phyloP scores from a whole-genome alignment of 2,329 filamentous ascomycete species.

The Stromatinia cepivora region DNA sequence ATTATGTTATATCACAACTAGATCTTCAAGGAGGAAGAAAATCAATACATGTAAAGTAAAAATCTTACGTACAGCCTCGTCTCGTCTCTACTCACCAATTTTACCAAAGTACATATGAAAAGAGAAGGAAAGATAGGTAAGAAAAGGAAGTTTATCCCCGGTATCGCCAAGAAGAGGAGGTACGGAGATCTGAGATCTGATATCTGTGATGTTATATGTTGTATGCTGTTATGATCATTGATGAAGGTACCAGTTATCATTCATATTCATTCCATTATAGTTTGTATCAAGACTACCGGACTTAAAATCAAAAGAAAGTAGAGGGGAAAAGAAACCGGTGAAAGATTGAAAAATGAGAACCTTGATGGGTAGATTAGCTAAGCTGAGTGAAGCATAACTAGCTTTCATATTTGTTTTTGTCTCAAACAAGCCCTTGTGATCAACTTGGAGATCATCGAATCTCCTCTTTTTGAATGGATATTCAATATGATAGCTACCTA shows the following conservation, averaged over 20 bases:
- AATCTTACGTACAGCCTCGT: background rate
- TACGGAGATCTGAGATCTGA: background rate
- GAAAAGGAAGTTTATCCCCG: no score
- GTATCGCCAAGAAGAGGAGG: background rate
- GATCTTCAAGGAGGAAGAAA: background rate
- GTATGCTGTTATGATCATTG: no score
- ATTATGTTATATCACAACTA: background rate
- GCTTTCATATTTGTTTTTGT: background rate
- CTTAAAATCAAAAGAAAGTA: background rate
- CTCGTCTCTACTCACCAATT: no score
- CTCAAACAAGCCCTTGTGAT: constrained; percentile 1
- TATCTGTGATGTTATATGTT: no score
- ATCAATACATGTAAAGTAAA: background rate
- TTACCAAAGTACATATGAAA: background rate
- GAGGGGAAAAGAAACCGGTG: background rate
- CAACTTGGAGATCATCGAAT: background rate
- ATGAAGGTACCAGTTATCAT: no score
- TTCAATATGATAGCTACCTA: background rate
- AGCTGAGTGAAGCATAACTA: background rate
- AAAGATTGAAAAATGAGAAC: constrained; percentile 13
- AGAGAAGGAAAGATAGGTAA: background rate
- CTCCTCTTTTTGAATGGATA: background rate
- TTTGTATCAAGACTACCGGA: no score
- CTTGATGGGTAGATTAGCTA: constrained; percentile 11
- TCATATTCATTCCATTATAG: no score